Evolutionary conservation across 805 yeast genomes (phyloP).

Genomic region (Saccharomycopsis microspora): DNA sequence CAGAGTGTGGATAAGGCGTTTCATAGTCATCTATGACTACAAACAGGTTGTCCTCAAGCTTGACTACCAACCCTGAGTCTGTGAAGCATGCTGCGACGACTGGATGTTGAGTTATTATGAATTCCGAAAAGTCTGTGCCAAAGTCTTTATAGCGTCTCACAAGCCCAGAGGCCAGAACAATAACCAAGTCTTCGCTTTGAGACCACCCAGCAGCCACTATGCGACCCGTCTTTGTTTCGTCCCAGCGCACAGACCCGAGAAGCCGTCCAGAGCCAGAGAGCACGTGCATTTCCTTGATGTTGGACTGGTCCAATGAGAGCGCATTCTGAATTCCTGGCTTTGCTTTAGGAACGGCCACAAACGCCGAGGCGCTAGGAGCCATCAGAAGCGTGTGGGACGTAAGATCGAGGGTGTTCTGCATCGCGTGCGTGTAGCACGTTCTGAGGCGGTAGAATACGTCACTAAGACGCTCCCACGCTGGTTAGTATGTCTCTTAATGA

Average conservation of each 20-base stretch:
- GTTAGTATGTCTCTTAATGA: neutral
- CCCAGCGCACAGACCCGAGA: constrained; percentile 27
- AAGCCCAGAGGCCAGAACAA: constrained; percentile 40
- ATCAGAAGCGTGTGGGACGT: constrained; percentile 34
- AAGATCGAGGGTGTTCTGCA: constrained; percentile 32
- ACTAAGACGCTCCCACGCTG: constrained; percentile 64
- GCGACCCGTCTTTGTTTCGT: constrained; percentile 35
- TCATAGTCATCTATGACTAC: constrained; percentile 28
- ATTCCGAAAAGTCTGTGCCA: constrained; percentile 54
- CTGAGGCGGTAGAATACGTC: constrained; percentile 56
- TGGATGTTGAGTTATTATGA: constrained; percentile 26
- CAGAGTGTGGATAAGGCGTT: constrained; percentile 22
- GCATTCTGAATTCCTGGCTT: constrained; percentile 11
- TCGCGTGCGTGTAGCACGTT: constrained; percentile 43
- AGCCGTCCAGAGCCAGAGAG: constrained; percentile 25
- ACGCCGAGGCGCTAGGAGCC: constrained; percentile 41
- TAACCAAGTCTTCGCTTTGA: constrained; percentile 39
- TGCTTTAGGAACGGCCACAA: constrained; percentile 36
- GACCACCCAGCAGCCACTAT: constrained; percentile 47
- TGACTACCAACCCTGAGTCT: constrained; percentile 32
- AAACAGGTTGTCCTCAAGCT: constrained; percentile 31
- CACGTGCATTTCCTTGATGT: constrained; percentile 19
- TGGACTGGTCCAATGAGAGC: neutral
- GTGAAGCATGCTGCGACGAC: constrained; percentile 29
- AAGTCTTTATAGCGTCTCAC: constrained; percentile 54